Evolutionary conservation across 1,139 yeast genomes (phyloP), one percentile per base, ranked within the genome.

Genomic region (Zygoascus sp.): DNA sequence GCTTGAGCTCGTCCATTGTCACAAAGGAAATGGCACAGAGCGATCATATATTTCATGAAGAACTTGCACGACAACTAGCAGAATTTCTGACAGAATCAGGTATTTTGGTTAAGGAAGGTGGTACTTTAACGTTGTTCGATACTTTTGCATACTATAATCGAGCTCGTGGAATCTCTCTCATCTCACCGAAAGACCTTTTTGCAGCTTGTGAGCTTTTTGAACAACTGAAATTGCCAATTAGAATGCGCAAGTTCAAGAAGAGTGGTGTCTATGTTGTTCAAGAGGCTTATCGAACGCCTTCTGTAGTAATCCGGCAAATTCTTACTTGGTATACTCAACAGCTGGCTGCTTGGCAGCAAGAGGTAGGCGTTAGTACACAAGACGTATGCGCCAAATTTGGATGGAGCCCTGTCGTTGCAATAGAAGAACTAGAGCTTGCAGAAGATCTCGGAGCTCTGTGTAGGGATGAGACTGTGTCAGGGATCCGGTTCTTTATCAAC

Each of bases 341-440:
- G 10, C 52, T 54, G 11, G 63, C 55, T 27, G 56, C 56, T 2
- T 56, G 61, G 55, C 57, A 58, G 38, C 55, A 53, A 2, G 58
- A 53, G 5, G 49, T 54, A 16, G 85, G 76, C 0, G 64, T 69
- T n/a, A 61, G 69, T 2, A 67, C 70, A 3, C 63, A 67, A 36
- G 71, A 77, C 45, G 70, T 79, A 11, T 75, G 83, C 51, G 76
- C 77, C 46, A 75, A 74, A 52, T 74, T 82, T 52, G 69, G 70
- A 30, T 86, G 94, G 90, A 80, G 90, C 15, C 72, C 81, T 38
- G 77, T 79, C 27, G 80, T 87, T 15, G 75, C 90, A 2, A 71
- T 70, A 13, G 94, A 86, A 59, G 87, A 86, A 53, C 64, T 87
- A 15, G 80, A 79, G 47, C 69, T 73, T 50, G 80, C 85, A 20